Conservation (phyloP, 2,329 filamentous ascomycete species). For the Boeremia lycopersici region DNA sequence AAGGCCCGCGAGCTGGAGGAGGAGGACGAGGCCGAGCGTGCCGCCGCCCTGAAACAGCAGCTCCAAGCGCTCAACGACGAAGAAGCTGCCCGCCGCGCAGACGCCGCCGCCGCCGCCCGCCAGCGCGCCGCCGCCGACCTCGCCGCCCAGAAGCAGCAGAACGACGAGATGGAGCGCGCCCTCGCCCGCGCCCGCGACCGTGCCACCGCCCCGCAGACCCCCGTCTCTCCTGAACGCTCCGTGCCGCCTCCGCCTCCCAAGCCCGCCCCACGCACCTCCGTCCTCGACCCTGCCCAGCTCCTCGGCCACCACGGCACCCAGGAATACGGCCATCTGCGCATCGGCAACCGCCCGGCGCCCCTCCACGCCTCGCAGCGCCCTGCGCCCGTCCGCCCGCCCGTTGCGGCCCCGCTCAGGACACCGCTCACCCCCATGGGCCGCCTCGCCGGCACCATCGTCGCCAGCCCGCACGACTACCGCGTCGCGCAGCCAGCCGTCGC, state of each 20-base stretch:
- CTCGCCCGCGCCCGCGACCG: neutral
- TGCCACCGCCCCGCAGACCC: neutral
- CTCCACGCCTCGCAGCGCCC: constrained; percentile 27
- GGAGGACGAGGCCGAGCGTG: constrained; percentile 6
- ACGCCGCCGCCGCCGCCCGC: neutral
- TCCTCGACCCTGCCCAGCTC: constrained; percentile 8
- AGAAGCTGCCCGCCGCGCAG: neutral
- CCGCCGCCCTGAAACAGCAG: neutral
- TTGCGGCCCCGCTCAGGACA: neutral
- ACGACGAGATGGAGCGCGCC: neutral
- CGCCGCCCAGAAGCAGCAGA: neutral
- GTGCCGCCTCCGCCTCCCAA: neutral
- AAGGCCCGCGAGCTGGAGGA: neutral
- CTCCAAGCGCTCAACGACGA: neutral
- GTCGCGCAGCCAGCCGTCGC: neutral
- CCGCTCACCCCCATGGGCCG: constrained; percentile 25
- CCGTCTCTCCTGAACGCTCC: neutral
- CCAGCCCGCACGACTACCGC: constrained; percentile 4
- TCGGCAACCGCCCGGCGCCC: constrained; percentile 30
- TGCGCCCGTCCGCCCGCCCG: neutral
- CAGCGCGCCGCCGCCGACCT: neutral
- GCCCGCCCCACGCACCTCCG: neutral
- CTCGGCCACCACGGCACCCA: constrained; percentile 16
- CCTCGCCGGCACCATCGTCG: constrained; percentile 12
- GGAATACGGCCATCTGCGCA: constrained; percentile 26